These are phyloP conservation scores for Cordyceps farinosa DNA, from an alignment of 2,329 filamentous ascomycete genomes.

Conservation along the genomic window DNA sequence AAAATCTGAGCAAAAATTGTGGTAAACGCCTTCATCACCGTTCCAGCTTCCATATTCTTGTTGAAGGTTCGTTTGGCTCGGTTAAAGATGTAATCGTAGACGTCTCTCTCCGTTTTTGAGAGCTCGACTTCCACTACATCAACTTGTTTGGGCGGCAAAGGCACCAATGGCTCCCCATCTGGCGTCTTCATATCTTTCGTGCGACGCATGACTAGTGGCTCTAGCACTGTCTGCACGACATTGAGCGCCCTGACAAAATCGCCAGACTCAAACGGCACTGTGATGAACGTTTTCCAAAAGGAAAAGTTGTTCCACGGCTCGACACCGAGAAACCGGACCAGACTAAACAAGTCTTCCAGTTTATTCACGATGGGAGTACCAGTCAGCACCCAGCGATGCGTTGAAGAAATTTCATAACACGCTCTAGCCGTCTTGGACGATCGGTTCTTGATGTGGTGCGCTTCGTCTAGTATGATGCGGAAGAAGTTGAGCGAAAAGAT, in stretches of 20 bases:
- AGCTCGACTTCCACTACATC: conserved; percentile 87
- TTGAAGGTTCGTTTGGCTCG: conserved; percentile 81
- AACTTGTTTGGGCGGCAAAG: conserved; percentile 74
- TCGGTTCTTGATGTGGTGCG: conserved; percentile 85
- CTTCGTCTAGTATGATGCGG: conserved; percentile 91
- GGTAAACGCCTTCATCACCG: conserved; percentile 90
- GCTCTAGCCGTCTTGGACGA: conserved; percentile 92
- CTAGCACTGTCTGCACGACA: conserved; percentile 93
- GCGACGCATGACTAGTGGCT: conserved; percentile 88
- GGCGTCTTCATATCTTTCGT: conserved; percentile 99
- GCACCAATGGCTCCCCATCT: conserved; percentile 69
- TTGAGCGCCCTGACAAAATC: conserved; percentile 91
- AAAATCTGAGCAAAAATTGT: conserved; percentile 97
- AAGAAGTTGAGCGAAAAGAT: conserved; percentile 94
- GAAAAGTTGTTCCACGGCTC: conserved; percentile 99
- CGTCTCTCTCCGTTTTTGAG: conserved; percentile 77
- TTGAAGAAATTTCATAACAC: conserved; percentile 83
- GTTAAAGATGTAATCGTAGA: conserved; percentile 87
- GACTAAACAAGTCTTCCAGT: conserved; percentile 87
- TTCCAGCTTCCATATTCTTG: conserved; percentile 84
- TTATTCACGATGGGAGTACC: conserved; percentile 97
- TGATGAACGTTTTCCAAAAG: conserved; percentile 99
- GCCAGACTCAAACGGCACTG: conserved; percentile 91
- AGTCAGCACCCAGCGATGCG: conserved; percentile 88
- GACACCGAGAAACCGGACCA: conserved; percentile 88